Evolutionary conservation across 495 filamentous ascomycete species (phyloP).

Genomic region (Neurospora intermedia): DNA sequence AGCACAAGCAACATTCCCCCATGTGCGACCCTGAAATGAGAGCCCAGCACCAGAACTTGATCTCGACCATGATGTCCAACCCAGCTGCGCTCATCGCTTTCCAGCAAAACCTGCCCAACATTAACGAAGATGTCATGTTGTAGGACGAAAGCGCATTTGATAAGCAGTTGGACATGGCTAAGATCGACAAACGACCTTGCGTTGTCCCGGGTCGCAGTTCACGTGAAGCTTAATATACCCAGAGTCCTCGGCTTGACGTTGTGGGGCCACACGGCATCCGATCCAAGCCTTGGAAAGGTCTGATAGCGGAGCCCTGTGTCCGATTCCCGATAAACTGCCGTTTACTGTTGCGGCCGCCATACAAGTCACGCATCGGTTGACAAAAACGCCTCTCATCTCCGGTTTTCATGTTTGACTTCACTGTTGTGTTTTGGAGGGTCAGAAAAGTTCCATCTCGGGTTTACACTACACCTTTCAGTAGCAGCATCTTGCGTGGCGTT

Average conservation of each 20-base stretch:
- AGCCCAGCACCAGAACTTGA: slow-evolving; percentile 25
- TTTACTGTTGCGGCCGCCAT: background rate
- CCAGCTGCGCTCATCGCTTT: slow-evolving; percentile 20
- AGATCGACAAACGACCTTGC: background rate
- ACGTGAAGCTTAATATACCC: background rate
- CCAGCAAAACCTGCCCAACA: slow-evolving; percentile 31
- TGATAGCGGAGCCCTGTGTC: background rate
- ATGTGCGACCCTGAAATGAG: slow-evolving; percentile 45
- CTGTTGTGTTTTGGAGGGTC: background rate
- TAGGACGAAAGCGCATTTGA: slow-evolving; percentile 11
- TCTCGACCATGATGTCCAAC: slow-evolving; percentile 30
- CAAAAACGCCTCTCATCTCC: background rate
- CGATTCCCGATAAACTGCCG: background rate
- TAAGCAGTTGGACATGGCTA: background rate
- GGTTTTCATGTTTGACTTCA: background rate
- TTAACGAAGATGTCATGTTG: slow-evolving; percentile 37
- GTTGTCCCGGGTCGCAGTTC: background rate
- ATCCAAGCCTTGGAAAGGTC: background rate
- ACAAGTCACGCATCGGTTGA: background rate
- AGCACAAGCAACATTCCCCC: slow-evolving; percentile 77
- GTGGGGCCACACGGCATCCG: background rate
- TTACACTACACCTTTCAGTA: background rate
- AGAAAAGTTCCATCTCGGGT: background rate
- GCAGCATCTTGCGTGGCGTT: background rate
- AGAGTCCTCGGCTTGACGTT: background rate